These are phyloP conservation scores for Lithospermum erythrorhizon DNA, from an alignment of 257 asterid genomes.

Conservation along the genomic window DNA sequence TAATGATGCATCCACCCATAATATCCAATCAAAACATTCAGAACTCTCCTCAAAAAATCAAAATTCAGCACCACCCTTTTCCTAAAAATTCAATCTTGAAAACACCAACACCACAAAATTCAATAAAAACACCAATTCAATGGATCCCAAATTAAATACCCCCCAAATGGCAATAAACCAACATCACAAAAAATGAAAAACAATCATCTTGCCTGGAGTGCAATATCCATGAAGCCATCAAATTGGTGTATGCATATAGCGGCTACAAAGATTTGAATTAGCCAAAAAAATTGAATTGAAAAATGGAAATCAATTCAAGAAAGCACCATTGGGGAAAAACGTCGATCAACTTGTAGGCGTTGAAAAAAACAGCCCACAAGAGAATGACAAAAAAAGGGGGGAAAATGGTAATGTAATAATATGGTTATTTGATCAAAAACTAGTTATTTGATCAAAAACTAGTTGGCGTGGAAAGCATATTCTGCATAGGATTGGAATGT, in stretches of 20 bases:
- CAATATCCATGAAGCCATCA: conserved; percentile 2
- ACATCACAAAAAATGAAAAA: background rate
- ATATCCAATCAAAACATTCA: background rate
- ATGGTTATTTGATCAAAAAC: too few species aligned
- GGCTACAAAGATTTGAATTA: conserved; percentile 6
- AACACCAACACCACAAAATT: conserved; percentile 26
- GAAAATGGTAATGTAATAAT: too few species aligned
- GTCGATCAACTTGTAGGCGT: background rate
- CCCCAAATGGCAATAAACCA: conserved; percentile 1
- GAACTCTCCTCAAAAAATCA: too few species aligned
- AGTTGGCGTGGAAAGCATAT: conserved; percentile 49
- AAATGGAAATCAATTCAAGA: background rate
- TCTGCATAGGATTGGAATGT: conserved; percentile 53
- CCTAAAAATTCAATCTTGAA: background rate
- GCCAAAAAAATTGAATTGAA: conserved; percentile 11
- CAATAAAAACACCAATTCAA: conserved; percentile 11
- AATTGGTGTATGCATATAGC: conserved; percentile 1
- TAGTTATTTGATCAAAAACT: conserved; percentile 21
- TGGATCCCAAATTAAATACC: conserved; percentile 10
- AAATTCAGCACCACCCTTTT: too few species aligned
- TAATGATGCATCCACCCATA: too few species aligned
- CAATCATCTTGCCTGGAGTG: background rate
- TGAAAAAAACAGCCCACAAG: background rate
- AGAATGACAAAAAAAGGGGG: background rate
- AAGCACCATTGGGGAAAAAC: too few species aligned